Base-by-base conservation (phyloP, 1,139 yeast species). In the Saccharomyces hybrid region DNA sequence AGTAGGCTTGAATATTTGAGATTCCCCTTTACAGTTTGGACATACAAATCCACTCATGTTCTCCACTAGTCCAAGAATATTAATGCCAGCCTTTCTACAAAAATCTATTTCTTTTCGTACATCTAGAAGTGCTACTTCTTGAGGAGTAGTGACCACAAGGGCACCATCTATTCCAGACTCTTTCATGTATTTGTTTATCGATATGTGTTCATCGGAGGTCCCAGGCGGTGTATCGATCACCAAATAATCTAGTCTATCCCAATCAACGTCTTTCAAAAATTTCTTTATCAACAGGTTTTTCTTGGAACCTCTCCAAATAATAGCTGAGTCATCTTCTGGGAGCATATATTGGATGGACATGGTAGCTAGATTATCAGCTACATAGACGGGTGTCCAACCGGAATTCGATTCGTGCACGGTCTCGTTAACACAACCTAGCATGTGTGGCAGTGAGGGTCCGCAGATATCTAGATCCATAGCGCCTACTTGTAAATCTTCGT, bases 1-100 rank as follows among this genome's bases (percentile, higher is more conserved):
- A 4, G 98, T 93, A 38, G 98, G 89, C 60, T 86, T 86, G 72
- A 95, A 95, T 11, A 95, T 91, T 64, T 86, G 84, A 0, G 96
- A 87, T 70, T 90, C 89, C 7, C 95, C 95, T 59, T 88, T 81
- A 71, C 99, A 95, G 62, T 78, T 83, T 4, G 99, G 99, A 69
- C 99, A 95, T 14, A 95, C 98, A 74, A 95, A 95, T 1, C 99
- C 99, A 5, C 96, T 83, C 99, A 95, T 95, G 69, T 95, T 95
- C 69, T 95, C 99, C 32, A 95, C 97, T 27, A 95, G 72, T 0
- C 99, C 99, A 53, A 93, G 70, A 3, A 95, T 80, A 55, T 80
- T 84, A 57, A 95, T 90, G 4, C 84, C 85, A 1, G 97, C 98
- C 70, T 93, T 95, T 52, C 82, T 78, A 71, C 99, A 95, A 64